Base-by-base conservation (phyloP, 108 stramenopile species). In the Pseudonitzschia pungens region DNA sequence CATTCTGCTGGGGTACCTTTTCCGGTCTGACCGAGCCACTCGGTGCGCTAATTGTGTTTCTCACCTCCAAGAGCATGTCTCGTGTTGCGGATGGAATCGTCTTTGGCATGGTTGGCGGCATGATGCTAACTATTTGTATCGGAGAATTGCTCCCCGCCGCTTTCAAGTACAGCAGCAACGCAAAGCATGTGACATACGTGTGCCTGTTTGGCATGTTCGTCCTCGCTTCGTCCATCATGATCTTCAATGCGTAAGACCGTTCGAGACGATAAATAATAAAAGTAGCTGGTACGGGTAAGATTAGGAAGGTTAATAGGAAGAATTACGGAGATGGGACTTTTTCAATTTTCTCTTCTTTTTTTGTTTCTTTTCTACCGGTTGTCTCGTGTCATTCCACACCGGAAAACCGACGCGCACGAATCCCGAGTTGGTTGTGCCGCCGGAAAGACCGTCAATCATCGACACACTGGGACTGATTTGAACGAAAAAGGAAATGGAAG, bases 101-200 rank as follows among this genome's bases (percentile, higher is more conserved):
- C 28, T 97, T 97, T 83, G 94, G 91, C 11, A 12, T 93, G 40
- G 94, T 95, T 4, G 83, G 82, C 1, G 96, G 96, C 22, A 97
- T 97, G 93, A 94, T 97, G 94, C 80, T 93, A 7, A 78, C 83
- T 18, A 97, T 98, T 73, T 79, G 87, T 54, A 54, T 93, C 28
- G 83, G 87, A 29, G 97, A 98, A 82, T 81, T 98, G 33, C 53
- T 98, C 10, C 98, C 97, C 21, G 97, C 97, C 3, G 96, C 98
- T 27, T 90, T 93, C 71, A 76, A 90, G n/a, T 97, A 97, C 75
- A 96, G 97, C 74, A 89, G 94, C 21, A 81, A 86, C 31, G 93
- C 96, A 59, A 79, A 74, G 18, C 90, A 96, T 21, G 92, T 96
- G 20, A 95, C 92, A 12, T 75, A 90, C 65, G 81, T 87, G 31